These are phyloP conservation scores for Caryopteris hybrid DNA, from an alignment of 305 asterid species.

Conservation along the genomic window DNA sequence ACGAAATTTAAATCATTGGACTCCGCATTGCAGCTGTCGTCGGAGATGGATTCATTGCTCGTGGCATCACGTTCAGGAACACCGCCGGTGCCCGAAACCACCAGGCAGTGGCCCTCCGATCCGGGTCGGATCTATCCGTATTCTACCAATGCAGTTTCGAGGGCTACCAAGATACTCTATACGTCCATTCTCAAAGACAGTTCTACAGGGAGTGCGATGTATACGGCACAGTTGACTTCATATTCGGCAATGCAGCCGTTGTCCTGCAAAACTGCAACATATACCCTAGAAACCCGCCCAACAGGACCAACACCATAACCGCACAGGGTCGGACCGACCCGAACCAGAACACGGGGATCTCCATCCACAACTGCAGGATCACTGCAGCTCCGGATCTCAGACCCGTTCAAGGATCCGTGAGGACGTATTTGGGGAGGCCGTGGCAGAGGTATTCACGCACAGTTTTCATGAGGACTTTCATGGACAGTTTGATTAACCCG, in stretches of 20 bases:
- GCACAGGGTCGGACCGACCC: constrained; percentile 80
- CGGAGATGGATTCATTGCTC: constrained; percentile 80
- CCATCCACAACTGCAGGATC: constrained; percentile 56
- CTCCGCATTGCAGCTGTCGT: constrained; percentile 47
- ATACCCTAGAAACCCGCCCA: constrained; percentile 65
- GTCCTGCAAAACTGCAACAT: constrained; percentile 77
- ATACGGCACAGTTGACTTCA: constrained; percentile 79
- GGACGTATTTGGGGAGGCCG: constrained; percentile 84
- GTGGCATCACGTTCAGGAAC: constrained; percentile 74
- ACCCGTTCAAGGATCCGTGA: constrained; percentile 46
- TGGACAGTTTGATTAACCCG: constrained; percentile 61
- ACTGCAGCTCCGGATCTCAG: constrained; percentile 51
- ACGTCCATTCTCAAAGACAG: constrained; percentile 66
- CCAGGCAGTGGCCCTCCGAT: constrained; percentile 83
- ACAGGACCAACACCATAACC: constrained; percentile 52
- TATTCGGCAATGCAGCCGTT: constrained; percentile 84
- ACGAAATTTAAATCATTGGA: background rate
- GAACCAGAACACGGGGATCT: constrained; percentile 72
- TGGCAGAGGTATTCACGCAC: constrained; percentile 80
- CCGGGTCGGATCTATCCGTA: constrained; percentile 77
- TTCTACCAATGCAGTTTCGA: constrained; percentile 83
- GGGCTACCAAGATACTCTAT: constrained; percentile 85
- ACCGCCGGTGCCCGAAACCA: constrained; percentile 66
- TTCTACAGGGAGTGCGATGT: constrained; percentile 73
- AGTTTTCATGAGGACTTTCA: constrained; percentile 50